Evolutionary conservation across 495 filamentous ascomycete species (phyloP).

Genomic region (Xylaria grammica): DNA sequence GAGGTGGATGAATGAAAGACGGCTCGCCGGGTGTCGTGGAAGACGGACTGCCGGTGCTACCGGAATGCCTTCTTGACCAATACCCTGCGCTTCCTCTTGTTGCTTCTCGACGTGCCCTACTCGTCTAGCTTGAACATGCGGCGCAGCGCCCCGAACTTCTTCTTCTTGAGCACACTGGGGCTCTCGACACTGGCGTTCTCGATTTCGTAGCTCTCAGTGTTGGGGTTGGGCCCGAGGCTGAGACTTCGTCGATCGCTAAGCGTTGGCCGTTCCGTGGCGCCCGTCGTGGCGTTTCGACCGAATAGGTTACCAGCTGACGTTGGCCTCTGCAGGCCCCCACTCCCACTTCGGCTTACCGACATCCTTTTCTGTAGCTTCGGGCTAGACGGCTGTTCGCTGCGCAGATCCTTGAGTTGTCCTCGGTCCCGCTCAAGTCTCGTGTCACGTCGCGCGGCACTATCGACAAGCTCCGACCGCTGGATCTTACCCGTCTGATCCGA

Average conservation of each 20-base stretch:
- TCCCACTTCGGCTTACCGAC: constrained; percentile 24
- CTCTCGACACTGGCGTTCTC: constrained; percentile 34
- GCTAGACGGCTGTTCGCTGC: constrained; percentile 27
- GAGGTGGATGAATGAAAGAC: background rate
- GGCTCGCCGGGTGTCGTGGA: background rate
- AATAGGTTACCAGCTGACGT: constrained; percentile 40
- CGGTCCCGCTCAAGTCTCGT: constrained; percentile 56
- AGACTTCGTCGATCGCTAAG: constrained; percentile 25
- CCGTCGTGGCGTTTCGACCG: constrained; percentile 12
- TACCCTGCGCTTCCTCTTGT: constrained; percentile 25
- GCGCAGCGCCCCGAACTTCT: constrained; percentile 62
- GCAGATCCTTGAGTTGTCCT: constrained; percentile 44
- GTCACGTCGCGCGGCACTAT: constrained; percentile 56
- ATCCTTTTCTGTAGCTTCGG: constrained; percentile 42
- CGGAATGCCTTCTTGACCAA: constrained; percentile 27
- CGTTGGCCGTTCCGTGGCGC: constrained; percentile 17
- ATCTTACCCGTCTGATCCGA: constrained; percentile 44
- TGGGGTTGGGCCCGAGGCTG: constrained; percentile 26
- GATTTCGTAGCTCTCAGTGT: constrained; percentile 19
- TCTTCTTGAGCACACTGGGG: constrained; percentile 59
- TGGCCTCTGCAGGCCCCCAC: constrained; percentile 29
- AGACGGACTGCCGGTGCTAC: background rate
- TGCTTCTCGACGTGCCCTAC: constrained; percentile 35
- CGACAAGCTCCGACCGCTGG: constrained; percentile 45
- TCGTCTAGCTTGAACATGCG: constrained; percentile 61